Percentiles rank a stretch among this genome's conserved stretches.
Conservation (phyloP, 192 early-diverging fungal genomes). For the Spinellus fusiger region DNA sequence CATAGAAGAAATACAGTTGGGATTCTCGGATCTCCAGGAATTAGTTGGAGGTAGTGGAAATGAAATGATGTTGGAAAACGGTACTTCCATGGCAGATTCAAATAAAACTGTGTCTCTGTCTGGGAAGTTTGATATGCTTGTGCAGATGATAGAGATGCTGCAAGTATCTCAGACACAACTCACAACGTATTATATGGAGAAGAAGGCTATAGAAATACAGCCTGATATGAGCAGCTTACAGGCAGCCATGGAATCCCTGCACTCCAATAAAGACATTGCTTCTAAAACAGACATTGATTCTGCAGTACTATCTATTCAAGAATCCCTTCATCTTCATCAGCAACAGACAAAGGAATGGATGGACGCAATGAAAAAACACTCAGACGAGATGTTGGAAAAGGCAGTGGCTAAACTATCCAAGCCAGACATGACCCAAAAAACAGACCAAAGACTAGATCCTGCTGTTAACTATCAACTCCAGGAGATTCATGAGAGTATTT, state of each 20-base stretch:
- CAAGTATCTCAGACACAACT: slow-evolving; percentile 9
- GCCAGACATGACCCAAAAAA: background rate
- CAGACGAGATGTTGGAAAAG: background rate
- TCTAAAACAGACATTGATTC: background rate
- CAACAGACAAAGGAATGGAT: background rate
- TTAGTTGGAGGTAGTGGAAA: slow-evolving; percentile 17
- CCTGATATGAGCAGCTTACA: background rate
- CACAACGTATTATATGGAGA: slow-evolving; percentile 9
- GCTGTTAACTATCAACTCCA: background rate
- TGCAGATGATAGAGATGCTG: slow-evolving; percentile 19
- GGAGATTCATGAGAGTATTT: background rate
- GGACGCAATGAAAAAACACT: background rate
- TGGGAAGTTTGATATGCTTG: slow-evolving; percentile 21
- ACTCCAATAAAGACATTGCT: background rate
- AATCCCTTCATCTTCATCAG: background rate
- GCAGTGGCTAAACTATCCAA: background rate
- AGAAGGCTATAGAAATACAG: background rate
- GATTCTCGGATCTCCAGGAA: slow-evolving; percentile 8
- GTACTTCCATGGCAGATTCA: too few relatives aligned
- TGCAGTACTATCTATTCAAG: background rate
- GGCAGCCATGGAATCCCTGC: background rate
- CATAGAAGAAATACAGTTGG: slow-evolving; percentile 6
- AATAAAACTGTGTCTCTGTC: slow-evolving; percentile 5
- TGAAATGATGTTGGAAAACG: too few relatives aligned
- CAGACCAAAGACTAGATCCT: background rate